Conservation (phyloP, 139 green algal species). For the Chlorella sp. region DNA sequence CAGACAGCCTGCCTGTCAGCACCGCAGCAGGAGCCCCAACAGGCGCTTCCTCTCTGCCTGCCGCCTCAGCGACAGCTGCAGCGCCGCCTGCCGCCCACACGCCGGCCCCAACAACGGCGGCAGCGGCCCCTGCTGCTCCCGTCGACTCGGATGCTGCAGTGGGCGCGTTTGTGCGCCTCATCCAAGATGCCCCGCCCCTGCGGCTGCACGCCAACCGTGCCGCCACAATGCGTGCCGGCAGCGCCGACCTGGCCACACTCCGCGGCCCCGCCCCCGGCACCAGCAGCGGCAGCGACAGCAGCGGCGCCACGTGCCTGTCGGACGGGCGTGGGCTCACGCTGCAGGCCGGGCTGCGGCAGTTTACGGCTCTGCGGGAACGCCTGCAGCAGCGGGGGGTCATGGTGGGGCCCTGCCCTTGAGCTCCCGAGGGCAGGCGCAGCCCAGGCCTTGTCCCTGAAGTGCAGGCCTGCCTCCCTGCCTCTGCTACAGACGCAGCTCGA, state of each 20-base stretch:
- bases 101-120: neutral
- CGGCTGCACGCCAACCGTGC: slow-evolving; percentile 9
- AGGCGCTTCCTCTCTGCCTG: neutral
- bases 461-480: too few relatives aligned
- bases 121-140: neutral
- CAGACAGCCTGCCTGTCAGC: neutral
- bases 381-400: slow-evolving; percentile 10
- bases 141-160: slow-evolving; percentile 71
- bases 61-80: neutral
- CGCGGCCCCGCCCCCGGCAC: neutral
- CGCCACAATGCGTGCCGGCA: neutral
- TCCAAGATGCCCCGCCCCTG: slow-evolving; percentile 59
- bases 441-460: too few relatives aligned
- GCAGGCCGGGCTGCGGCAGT: slow-evolving; percentile 29
- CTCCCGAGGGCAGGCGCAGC: too few relatives aligned
- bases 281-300: slow-evolving; percentile 34
- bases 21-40: neutral
- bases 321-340: slow-evolving; percentile 22
- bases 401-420: neutral
- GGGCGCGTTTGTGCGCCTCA: slow-evolving; percentile 48
- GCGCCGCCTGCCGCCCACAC: neutral
- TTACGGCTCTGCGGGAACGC: slow-evolving; percentile 12
- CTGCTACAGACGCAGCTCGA: too few relatives aligned
- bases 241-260: neutral
- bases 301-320: slow-evolving; percentile 15